A percentile compares a stretch with the other conserved stretches of the same genome.
These are phyloP conservation scores for Aureobasidium sp. DNA, from an alignment of 2,329 filamentous ascomycete species.

Conservation along the genomic window DNA sequence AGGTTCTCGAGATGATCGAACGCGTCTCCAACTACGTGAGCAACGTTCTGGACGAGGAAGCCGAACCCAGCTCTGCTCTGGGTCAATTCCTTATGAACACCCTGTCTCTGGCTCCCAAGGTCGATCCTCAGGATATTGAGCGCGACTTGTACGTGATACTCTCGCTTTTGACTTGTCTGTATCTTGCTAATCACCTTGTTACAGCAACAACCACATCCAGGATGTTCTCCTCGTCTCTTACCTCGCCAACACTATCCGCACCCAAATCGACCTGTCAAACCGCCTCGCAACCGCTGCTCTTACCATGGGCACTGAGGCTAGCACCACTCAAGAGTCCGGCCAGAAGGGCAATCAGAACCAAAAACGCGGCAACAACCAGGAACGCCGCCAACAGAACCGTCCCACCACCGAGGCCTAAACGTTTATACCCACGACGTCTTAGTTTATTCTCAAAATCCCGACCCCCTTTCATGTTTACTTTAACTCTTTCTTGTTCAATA, in stretches of 20 bases:
- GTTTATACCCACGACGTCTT: neutral
- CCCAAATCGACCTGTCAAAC: conserved; percentile 97
- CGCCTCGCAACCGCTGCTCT: conserved; percentile 64
- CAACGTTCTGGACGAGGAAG: conserved; percentile 88
- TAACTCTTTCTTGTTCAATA: conserved; percentile 5
- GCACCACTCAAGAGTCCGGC: conserved; percentile 16
- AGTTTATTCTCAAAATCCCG: neutral
- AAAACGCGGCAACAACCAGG: conserved; percentile 19
- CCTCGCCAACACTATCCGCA: conserved; percentile 96
- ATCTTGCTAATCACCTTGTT: conserved; percentile 19
- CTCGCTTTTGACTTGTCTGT: neutral
- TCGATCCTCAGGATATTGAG: conserved; percentile 84
- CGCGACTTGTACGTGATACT: conserved; percentile 66
- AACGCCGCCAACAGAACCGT: conserved; percentile 18
- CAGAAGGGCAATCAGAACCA: conserved; percentile 19
- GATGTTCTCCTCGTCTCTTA: conserved; percentile 98
- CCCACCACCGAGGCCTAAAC: conserved; percentile 17
- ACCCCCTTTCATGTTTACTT: conserved; percentile 4
- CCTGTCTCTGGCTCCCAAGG: conserved; percentile 88
- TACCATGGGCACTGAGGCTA: conserved; percentile 37
- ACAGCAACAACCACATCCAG: conserved; percentile 95
- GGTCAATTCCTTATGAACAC: conserved; percentile 95
- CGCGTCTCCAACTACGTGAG: conserved; percentile 87
- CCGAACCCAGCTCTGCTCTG: conserved; percentile 79
- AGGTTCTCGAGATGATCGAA: conserved; percentile 83